These are phyloP conservation scores for Trametes villosa DNA, from an alignment of 768 basidiomycete genomes.

Conservation along the genomic window DNA sequence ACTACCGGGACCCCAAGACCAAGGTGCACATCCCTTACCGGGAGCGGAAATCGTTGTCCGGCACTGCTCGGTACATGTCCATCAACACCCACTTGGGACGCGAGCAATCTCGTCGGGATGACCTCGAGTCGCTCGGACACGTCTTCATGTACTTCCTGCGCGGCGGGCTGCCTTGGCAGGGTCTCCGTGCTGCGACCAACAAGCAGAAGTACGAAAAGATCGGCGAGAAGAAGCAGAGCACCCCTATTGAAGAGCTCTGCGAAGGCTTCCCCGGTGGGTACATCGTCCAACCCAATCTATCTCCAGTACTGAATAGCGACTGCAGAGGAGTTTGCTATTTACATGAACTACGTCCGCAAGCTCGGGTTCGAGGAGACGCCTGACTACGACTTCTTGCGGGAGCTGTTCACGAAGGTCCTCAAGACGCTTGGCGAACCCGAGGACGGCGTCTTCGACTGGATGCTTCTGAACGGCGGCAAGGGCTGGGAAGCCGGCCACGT, in stretches of 20 bases:
- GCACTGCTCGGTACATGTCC: constrained; percentile 98
- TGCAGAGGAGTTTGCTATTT: constrained; percentile 95
- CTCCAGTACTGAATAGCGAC: background rate
- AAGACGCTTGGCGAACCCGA: constrained; percentile 88
- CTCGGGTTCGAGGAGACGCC: constrained; percentile 97
- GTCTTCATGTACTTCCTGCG: constrained; percentile 99
- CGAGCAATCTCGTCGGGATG: constrained; percentile 93
- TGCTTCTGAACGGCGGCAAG: constrained; percentile 90
- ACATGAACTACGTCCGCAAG: constrained; percentile 99
- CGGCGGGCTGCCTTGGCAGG: constrained; percentile 97
- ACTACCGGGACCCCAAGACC: constrained; percentile 97
- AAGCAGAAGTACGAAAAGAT: constrained; percentile 99
- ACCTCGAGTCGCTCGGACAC: constrained; percentile 95
- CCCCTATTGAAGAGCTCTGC: constrained; percentile 88
- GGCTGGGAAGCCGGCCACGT: constrained; percentile 94
- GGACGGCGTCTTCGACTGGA: constrained; percentile 96
- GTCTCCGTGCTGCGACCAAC: constrained; percentile 95
- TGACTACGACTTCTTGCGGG: constrained; percentile 97
- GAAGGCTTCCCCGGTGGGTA: constrained; percentile 93
- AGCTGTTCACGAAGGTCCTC: constrained; percentile 90
- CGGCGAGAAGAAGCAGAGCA: constrained; percentile 98
- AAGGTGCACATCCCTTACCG: constrained; percentile 99
- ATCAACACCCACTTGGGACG: constrained; percentile 99
- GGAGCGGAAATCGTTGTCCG: constrained; percentile 94
- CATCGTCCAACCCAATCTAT: background rate